Percentiles rank a stretch among this genome's conserved stretches.
These are phyloP conservation scores for Xylaria sp. DNA, from an alignment of 2,329 filamentous ascomycete genomes.

Conservation along the genomic window DNA sequence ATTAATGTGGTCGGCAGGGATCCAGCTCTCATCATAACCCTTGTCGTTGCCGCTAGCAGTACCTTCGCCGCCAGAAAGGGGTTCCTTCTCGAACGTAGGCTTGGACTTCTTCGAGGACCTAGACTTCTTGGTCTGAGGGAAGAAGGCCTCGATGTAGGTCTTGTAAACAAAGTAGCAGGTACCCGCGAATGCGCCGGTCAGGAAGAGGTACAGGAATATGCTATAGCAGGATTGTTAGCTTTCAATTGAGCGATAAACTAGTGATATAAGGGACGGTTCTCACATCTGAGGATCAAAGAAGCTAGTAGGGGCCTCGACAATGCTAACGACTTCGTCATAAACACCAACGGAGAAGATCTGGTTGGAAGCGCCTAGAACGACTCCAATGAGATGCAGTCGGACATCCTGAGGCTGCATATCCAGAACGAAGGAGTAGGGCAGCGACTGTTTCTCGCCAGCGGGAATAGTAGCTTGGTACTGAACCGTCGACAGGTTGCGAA, in stretches of 20 bases:
- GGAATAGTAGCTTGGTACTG: conserved; percentile 79
- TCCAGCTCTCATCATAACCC: conserved; percentile 92
- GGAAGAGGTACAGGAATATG: conserved; percentile 97
- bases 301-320: conserved; percentile 91
- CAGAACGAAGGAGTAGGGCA: conserved; percentile 86
- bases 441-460: conserved; percentile 77
- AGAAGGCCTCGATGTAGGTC: conserved; percentile 95
- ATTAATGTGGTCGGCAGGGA: conserved; percentile 88
- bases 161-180: conserved; percentile 97
- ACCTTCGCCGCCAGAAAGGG: conserved; percentile 76
- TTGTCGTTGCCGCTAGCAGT: conserved; percentile 75
- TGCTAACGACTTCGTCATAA: conserved; percentile 83
- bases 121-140: conserved; percentile 83
- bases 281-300: conserved; percentile 97
- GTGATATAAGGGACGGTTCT: conserved; percentile 49
- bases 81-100: conserved; percentile 61
- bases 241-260: conserved; percentile 15
- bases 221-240: conserved; percentile 69
- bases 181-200: conserved; percentile 79
- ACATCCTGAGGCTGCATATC: conserved; percentile 96
- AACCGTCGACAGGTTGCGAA: conserved; percentile 86
- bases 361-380: conserved; percentile 75
- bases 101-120: conserved; percentile 58
- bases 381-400: conserved; percentile 78
- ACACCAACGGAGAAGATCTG: conserved; percentile 80